Conservation (phyloP, 2,329 filamentous ascomycete genomes). For the Calonectria crousiana region DNA sequence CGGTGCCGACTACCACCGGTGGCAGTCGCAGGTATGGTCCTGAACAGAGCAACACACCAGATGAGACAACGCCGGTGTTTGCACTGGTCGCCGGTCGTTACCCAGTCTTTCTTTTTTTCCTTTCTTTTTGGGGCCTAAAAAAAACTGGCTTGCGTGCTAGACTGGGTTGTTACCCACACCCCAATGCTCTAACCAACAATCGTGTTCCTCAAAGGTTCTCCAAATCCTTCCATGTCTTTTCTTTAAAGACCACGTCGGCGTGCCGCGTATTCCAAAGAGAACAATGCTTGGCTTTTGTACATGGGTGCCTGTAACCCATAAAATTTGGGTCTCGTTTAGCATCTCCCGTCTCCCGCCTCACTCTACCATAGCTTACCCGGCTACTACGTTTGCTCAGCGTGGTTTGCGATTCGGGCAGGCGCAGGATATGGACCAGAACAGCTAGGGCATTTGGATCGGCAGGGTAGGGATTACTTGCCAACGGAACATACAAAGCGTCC, state of each 20-base stretch:
- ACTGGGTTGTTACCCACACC: constrained; percentile 1
- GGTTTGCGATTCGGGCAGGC: constrained; percentile 6
- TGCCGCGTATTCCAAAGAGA: constrained; percentile 5
- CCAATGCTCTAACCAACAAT: background rate
- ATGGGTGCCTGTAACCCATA: background rate
- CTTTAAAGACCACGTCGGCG: constrained; percentile 4
- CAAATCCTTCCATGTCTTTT: background rate
- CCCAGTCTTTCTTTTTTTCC: background rate
- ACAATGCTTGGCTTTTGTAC: constrained; percentile 12
- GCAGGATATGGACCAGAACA: background rate
- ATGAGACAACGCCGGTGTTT: constrained; percentile 16
- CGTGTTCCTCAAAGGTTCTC: constrained; percentile 10
- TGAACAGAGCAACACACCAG: background rate
- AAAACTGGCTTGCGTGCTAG: constrained; percentile 13
- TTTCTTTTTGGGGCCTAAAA: background rate
- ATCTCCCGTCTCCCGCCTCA: background rate
- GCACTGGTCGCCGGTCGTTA: background rate
- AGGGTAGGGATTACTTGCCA: constrained; percentile 28
- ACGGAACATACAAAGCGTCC: constrained; percentile 11
- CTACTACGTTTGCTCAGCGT: background rate
- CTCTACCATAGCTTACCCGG: background rate
- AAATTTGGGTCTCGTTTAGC: background rate
- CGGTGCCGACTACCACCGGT: background rate
- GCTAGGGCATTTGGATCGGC: constrained; percentile 23
- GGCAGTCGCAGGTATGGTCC: background rate